phyloP scores from a whole-genome alignment of 2,329 filamentous ascomycete species.

The Pseudogymnoascus verrucosus region DNA sequence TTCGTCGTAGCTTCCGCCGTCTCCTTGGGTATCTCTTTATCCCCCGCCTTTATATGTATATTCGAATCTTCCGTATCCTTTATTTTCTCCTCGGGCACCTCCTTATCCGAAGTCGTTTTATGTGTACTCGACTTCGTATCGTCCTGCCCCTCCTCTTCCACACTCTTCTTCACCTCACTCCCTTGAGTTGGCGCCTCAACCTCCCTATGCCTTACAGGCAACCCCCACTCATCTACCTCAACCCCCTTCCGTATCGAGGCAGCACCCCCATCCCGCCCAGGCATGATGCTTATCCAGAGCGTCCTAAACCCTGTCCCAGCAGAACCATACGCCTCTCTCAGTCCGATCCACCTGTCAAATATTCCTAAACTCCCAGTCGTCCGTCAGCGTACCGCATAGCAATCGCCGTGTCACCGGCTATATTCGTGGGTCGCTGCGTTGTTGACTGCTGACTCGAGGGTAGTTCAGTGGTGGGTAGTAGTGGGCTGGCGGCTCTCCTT shows the following conservation, averaged over 20 bases:
- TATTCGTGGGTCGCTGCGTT: background rate
- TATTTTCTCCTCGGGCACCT: background rate
- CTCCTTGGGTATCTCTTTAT: constrained; percentile 18
- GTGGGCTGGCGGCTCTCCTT: background rate
- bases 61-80: constrained; percentile 9
- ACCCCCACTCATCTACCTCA: constrained; percentile 18
- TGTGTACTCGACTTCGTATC: background rate
- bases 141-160: background rate
- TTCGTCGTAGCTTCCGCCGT: constrained; percentile 7
- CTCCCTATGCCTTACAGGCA: constrained; percentile 10
- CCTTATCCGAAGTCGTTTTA: background rate
- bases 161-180: no score
- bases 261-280: constrained; percentile 20
- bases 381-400: background rate
- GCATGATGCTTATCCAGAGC: background rate
- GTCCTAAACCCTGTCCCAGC: background rate
- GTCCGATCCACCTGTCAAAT: background rate
- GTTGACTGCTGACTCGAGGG: background rate
- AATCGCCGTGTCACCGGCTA: background rate
- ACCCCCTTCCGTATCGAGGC: constrained; percentile 22
- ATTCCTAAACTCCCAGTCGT: background rate
- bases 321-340: background rate
- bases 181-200: no score
- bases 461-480: no score
- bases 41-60: constrained; percentile 10